These are phyloP conservation scores for Chenopodium berlandieri DNA, from an alignment of 148 eudicot species.

Conservation along the genomic window DNA sequence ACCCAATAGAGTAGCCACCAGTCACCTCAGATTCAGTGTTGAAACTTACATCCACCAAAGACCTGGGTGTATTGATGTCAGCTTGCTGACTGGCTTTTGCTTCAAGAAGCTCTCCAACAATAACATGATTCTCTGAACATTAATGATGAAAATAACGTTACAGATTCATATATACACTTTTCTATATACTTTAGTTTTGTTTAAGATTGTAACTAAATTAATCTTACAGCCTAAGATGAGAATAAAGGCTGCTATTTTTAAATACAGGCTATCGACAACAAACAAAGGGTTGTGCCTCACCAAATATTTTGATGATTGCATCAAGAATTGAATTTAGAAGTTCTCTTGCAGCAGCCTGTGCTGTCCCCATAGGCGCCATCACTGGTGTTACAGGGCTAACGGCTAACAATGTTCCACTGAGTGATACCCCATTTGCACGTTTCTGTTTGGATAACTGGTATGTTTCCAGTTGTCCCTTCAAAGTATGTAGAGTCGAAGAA, in stretches of 20 bases:
- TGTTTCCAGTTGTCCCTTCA: constrained; percentile 78
- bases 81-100: constrained; percentile 70
- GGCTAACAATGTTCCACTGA: constrained; percentile 64
- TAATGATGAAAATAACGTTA: constrained; percentile 14
- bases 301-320: constrained; percentile 73
- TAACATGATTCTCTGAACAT: constrained; percentile 84
- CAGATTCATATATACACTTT: constrained; percentile 2
- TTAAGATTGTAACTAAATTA: background rate
- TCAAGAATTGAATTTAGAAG: constrained; percentile 82
- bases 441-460: constrained; percentile 70
- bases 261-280: background rate
- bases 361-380: constrained; percentile 93
- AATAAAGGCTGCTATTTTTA: background rate
- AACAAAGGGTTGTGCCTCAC: constrained; percentile 42
- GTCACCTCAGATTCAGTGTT: constrained; percentile 80
- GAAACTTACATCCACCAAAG: constrained; percentile 68
- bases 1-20: constrained; percentile 92
- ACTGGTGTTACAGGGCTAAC: constrained; percentile 95
- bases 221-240: background rate
- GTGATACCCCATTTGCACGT: constrained; percentile 64
- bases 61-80: constrained; percentile 77
- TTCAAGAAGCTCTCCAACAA: constrained; percentile 95
- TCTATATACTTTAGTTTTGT: background rate
- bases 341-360: constrained; percentile 88
- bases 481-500: constrained; percentile 55